These are phyloP conservation scores for Alternaria sp. DNA, from an alignment of 2,329 filamentous ascomycete species.

Conservation along the genomic window DNA sequence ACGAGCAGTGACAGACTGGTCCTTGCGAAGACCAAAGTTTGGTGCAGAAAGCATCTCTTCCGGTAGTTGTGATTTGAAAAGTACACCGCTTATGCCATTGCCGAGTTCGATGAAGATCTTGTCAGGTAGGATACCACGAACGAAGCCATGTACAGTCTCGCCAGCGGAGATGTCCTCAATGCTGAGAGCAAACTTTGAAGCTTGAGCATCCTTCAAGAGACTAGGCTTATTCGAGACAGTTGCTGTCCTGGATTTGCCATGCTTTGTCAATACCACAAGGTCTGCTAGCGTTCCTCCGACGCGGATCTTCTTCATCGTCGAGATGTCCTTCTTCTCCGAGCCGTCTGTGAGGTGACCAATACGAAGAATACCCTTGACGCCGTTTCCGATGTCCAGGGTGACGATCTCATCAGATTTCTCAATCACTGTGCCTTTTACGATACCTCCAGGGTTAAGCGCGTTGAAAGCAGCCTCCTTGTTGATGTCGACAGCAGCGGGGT, in stretches of 20 bases:
- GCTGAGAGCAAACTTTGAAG: conserved; percentile 73
- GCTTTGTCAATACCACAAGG: conserved; percentile 87
- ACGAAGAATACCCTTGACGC: conserved; percentile 80
- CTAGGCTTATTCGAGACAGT: conserved; percentile 84
- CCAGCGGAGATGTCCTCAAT: conserved; percentile 78
- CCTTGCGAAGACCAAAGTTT: conserved; percentile 80
- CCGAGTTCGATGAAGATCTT: conserved; percentile 91
- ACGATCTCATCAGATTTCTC: conserved; percentile 56
- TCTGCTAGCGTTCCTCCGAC: conserved; percentile 85
- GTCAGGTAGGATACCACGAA: conserved; percentile 82
- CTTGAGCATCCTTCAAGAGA: conserved; percentile 77
- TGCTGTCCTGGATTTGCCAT: conserved; percentile 78
- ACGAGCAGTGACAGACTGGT: conserved; percentile 77
- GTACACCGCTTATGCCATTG: conserved; percentile 76
- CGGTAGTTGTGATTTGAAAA: conserved; percentile 81
- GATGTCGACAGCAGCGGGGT: conserved; percentile 79
- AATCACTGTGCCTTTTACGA: conserved; percentile 76
- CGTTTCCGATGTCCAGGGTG: conserved; percentile 77
- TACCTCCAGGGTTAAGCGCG: conserved; percentile 74
- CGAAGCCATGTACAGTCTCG: conserved; percentile 76
- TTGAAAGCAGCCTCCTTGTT: conserved; percentile 78
- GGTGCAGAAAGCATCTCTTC: conserved; percentile 72
- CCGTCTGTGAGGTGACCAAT: conserved; percentile 86
- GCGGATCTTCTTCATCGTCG: conserved; percentile 80
- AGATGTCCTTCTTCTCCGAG: conserved; percentile 78